Percentiles rank a stretch among this genome's conserved stretches.
Evolutionary conservation across 1,284 basidiomycete genomes (phyloP).

Genomic region (Puccinia polysora): DNA sequence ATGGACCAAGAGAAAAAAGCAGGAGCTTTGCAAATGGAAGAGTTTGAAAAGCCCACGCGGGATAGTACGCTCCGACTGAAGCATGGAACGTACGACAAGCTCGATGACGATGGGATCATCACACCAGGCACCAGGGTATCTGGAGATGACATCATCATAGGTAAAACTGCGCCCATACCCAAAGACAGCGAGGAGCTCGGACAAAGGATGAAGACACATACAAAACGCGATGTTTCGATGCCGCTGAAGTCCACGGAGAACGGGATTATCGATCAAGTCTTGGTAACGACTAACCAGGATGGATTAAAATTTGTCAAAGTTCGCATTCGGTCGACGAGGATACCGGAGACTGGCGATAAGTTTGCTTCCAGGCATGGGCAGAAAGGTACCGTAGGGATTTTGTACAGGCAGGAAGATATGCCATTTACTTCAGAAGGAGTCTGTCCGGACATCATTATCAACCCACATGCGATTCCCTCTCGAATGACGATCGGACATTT

Average conservation of each 20-base stretch:
- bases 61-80: conserved; percentile 94
- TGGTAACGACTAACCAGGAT: conserved; percentile 91
- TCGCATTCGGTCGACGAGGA: conserved; percentile 86
- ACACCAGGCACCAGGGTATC: conserved; percentile 90
- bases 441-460: conserved; percentile 94
- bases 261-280: conserved; percentile 94
- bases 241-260: conserved; percentile 96
- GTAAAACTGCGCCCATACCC: conserved; percentile 95
- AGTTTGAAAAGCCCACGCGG: conserved; percentile 93
- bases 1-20: conserved; percentile 96
- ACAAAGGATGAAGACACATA: conserved; percentile 84
- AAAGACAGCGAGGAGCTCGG: conserved; percentile 95
- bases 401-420: conserved; percentile 99
- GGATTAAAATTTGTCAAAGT: conserved; percentile 99
- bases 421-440: conserved; percentile 96
- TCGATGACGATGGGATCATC: conserved; percentile 92
- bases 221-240: conserved; percentile 87
- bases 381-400: conserved; percentile 99
- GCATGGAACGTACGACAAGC: conserved; percentile 96
- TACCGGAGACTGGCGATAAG: conserved; percentile 97
- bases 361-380: conserved; percentile 99
- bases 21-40: conserved; percentile 83
- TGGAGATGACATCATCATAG: conserved; percentile 98
- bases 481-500: conserved; percentile 99
- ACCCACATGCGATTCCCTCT: conserved; percentile 98